Evolutionary conservation across 2,329 filamentous ascomycete species (phyloP).

Genomic region (Dactylellina cionopaga): DNA sequence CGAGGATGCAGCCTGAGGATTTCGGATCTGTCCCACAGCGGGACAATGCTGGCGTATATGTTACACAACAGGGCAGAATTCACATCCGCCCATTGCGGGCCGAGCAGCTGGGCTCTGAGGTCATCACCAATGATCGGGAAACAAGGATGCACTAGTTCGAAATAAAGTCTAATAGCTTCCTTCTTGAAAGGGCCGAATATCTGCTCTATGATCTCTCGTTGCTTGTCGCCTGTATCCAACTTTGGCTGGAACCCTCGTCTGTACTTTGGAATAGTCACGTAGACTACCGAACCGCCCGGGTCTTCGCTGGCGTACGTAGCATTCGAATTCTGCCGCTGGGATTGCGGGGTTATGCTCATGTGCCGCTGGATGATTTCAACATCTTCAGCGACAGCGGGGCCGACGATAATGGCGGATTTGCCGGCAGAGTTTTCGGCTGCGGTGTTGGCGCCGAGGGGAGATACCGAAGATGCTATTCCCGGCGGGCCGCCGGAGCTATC

Average conservation of each 20-base stretch:
- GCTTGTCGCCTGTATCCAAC: slow-evolving; percentile 63
- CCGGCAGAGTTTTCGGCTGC: slow-evolving; percentile 59
- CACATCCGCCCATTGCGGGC: slow-evolving; percentile 20
- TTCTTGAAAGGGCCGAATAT: slow-evolving; percentile 68
- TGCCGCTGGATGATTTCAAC: slow-evolving; percentile 64
- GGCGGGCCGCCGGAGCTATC: not conserved
- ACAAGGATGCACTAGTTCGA: slow-evolving; percentile 69
- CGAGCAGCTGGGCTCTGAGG: slow-evolving; percentile 27
- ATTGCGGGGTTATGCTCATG: slow-evolving; percentile 41
- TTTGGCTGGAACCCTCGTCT: slow-evolving; percentile 61
- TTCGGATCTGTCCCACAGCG: slow-evolving; percentile 68
- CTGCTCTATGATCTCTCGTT: slow-evolving; percentile 69
- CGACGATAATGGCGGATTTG: slow-evolving; percentile 67
- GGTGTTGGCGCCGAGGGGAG: not conserved
- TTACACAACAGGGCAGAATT: slow-evolving; percentile 67
- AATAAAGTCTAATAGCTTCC: slow-evolving; percentile 65
- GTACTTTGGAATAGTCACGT: slow-evolving; percentile 55
- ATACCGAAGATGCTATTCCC: not conserved
- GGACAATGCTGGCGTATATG: slow-evolving; percentile 69
- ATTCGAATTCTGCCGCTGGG: slow-evolving; percentile 21
- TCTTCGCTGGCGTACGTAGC: slow-evolving; percentile 37
- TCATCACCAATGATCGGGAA: slow-evolving; percentile 70
- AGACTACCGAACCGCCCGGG: slow-evolving; percentile 63
- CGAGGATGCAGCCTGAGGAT: slow-evolving; percentile 63
- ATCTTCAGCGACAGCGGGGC: slow-evolving; percentile 70